A percentile compares a stretch with the other conserved stretches of the same genome.
Evolutionary conservation across 306 rosid species (phyloP).

Genomic region (Inga oerstediana): DNA sequence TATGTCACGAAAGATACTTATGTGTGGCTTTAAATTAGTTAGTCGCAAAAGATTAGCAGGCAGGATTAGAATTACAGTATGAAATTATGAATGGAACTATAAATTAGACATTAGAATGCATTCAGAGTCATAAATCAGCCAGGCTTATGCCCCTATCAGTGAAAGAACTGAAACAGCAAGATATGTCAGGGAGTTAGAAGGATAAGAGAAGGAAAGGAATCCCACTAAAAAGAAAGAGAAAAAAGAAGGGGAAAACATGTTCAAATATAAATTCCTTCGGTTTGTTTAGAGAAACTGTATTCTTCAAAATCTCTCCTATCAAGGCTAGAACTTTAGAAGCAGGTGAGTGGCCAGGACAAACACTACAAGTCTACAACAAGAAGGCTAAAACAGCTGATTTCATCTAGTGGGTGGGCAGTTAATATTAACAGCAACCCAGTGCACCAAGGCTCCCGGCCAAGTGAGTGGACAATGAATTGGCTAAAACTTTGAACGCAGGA

Average conservation of each 20-base stretch:
- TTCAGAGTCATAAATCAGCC: background rate
- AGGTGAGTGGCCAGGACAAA: background rate
- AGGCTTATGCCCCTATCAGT: background rate
- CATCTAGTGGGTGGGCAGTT: too few relatives aligned
- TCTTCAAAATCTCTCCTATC: background rate
- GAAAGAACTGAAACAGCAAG: background rate
- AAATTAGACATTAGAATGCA: background rate
- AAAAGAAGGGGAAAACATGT: background rate
- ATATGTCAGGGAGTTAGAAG: background rate
- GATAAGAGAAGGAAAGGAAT: background rate
- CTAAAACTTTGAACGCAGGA: background rate
- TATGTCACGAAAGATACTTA: slow-evolving; percentile 12
- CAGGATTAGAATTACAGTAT: background rate
- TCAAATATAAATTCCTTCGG: background rate
- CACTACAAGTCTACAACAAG: too few relatives aligned
- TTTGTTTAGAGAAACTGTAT: background rate
- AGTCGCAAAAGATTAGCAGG: background rate
- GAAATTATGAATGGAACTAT: background rate
- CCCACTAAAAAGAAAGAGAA: background rate
- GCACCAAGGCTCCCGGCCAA: too few relatives aligned
- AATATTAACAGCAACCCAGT: too few relatives aligned
- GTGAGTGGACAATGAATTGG: background rate
- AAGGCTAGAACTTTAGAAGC: background rate
- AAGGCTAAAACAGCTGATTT: too few relatives aligned
- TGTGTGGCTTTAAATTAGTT: background rate